A percentile compares a stretch with the other conserved stretches of the same genome.
Evolutionary conservation across 768 basidiomycete genomes (phyloP).

Genomic region (Mycena capillaripes): DNA sequence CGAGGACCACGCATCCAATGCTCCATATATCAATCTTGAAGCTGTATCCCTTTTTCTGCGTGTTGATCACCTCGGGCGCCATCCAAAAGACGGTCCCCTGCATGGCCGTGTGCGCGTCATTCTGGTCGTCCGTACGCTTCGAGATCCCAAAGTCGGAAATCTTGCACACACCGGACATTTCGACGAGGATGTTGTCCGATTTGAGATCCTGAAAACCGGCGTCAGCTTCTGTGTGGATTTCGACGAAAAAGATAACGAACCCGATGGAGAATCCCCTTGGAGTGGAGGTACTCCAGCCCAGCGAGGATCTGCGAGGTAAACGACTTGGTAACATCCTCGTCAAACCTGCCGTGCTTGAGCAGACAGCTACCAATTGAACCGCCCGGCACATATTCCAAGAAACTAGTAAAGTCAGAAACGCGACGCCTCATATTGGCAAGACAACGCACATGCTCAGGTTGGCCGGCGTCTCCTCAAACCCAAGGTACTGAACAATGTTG

Average conservation of each 20-base stretch:
- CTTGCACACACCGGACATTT: slow-evolving; percentile 92
- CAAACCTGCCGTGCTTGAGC: slow-evolving; percentile 92
- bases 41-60: slow-evolving; percentile 91
- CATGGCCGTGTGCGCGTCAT: slow-evolving; percentile 93
- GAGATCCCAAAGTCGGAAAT: slow-evolving; percentile 99
- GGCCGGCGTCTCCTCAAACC: slow-evolving; percentile 90
- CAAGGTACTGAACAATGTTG: slow-evolving; percentile 97
- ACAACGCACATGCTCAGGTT: slow-evolving; percentile 90
- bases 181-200: slow-evolving; percentile 98
- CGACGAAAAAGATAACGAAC: slow-evolving; percentile 54
- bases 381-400: slow-evolving; percentile 98
- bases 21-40: slow-evolving; percentile 99
- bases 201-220: slow-evolving; percentile 82
- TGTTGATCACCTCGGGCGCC: slow-evolving; percentile 95
- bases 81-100: slow-evolving; percentile 99
- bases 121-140: slow-evolving; percentile 92
- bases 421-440: not conserved
- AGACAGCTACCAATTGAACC: slow-evolving; percentile 94
- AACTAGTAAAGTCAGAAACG: slow-evolving; percentile 62
- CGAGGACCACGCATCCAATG: slow-evolving; percentile 96
- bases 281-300: slow-evolving; percentile 94
- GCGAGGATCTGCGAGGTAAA: slow-evolving; percentile 94
- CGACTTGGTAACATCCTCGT: slow-evolving; percentile 91
- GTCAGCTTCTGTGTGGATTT: not conserved
- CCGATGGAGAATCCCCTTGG: slow-evolving; percentile 91